Percentiles rank a stretch among this genome's conserved stretches.
These are phyloP conservation scores for Arabidopsis arenosa DNA, from an alignment of 345 rosid species.

Conservation along the genomic window DNA sequence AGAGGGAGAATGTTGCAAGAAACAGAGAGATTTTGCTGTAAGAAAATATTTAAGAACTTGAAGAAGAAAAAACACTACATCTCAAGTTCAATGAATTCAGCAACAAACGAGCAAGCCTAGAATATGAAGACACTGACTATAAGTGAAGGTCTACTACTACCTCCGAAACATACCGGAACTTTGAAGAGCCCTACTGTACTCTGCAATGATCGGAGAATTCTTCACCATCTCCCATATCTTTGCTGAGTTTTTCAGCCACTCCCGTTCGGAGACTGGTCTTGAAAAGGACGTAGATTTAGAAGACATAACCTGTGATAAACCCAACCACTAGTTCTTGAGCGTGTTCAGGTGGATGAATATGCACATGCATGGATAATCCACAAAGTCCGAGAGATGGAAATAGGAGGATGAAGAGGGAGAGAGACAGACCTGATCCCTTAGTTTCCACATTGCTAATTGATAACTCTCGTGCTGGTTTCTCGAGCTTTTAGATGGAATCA, in stretches of 20 bases:
- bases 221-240: slow-evolving; percentile 88
- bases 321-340: background rate
- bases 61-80: background rate
- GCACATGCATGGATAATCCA: background rate
- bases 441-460: slow-evolving; percentile 54
- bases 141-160: slow-evolving; percentile 38
- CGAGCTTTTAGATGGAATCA: slow-evolving; percentile 58
- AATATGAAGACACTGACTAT: background rate
- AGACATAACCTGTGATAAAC: slow-evolving; percentile 61
- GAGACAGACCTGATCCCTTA: slow-evolving; percentile 64
- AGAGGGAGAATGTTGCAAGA: no score
- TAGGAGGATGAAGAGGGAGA: slow-evolving; percentile 24
- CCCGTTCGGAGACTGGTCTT: slow-evolving; percentile 73
- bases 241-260: slow-evolving; percentile 80
- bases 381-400: background rate
- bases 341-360: background rate
- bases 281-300: slow-evolving; percentile 58
- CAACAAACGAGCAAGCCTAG: slow-evolving; percentile 11
- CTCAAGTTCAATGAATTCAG: background rate
- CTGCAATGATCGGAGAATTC: slow-evolving; percentile 65
- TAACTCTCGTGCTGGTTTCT: slow-evolving; percentile 61
- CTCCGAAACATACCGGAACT: slow-evolving; percentile 70
- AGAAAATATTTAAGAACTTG: background rate
- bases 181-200: slow-evolving; percentile 61
- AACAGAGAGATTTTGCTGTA: no score